Evolutionary conservation across 1,284 basidiomycete genomes (phyloP).

Genomic region (Cronartium quercuum): DNA sequence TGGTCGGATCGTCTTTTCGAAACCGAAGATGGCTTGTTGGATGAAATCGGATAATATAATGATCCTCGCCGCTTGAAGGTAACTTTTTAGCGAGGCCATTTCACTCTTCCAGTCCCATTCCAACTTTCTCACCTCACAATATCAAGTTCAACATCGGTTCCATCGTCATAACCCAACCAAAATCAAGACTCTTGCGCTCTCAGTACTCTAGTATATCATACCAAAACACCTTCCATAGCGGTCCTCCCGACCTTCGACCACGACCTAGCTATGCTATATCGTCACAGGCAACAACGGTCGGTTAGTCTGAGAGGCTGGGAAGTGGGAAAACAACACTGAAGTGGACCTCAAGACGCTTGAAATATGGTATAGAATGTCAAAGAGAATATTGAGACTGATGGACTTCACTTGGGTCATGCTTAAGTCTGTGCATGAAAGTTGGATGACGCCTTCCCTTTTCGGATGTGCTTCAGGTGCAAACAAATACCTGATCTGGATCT

Average conservation of each 20-base stretch:
- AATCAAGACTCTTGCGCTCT: not conserved
- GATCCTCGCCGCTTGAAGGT: not conserved
- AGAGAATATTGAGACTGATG: no score
- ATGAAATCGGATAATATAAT: not conserved
- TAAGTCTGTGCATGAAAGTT: constrained; percentile 70
- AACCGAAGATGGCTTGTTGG: not conserved
- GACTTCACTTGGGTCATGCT: not conserved
- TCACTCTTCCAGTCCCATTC: not conserved
- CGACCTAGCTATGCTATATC: constrained; percentile 54
- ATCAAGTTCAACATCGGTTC: not conserved
- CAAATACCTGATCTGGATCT: constrained; percentile 55
- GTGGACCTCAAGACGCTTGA: not conserved
- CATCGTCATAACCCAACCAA: not conserved
- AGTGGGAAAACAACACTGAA: constrained; percentile 34
- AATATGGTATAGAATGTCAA: no score
- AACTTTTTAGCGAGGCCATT: not conserved
- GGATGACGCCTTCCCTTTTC: constrained; percentile 70
- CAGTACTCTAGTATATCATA: not conserved
- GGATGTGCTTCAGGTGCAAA: constrained; percentile 58
- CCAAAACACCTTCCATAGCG: not conserved
- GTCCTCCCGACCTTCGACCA: constrained; percentile 56
- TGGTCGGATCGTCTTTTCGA: no score
- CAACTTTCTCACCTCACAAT: not conserved
- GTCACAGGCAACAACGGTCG: constrained; percentile 61
- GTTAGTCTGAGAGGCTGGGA: constrained; percentile 65